Evolutionary conservation across 306 rosid species (phyloP).

Genomic region (Fragaria nilgerrensis): DNA sequence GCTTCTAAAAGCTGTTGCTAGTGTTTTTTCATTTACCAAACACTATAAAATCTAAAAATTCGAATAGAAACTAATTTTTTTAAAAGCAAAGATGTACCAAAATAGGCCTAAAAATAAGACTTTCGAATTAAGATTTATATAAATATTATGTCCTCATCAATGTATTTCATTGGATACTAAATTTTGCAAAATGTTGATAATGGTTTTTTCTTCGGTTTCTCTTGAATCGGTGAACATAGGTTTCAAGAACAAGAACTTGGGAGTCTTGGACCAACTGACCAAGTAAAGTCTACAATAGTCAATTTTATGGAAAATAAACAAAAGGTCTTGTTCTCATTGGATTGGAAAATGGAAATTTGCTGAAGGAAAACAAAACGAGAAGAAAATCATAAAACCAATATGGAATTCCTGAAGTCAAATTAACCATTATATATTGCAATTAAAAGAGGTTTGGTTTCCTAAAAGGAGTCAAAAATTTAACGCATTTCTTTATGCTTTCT

Average conservation of each 20-base stretch:
- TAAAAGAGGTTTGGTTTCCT: constrained; percentile 41
- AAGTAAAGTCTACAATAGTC: background rate
- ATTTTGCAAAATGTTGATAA: constrained; percentile 1
- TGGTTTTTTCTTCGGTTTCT: background rate
- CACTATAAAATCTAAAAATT: no score
- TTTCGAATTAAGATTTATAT: no score
- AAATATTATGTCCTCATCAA: background rate
- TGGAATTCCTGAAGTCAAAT: constrained; percentile 26
- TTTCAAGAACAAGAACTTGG: background rate
- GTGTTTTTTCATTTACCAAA: no score
- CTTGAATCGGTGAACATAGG: background rate
- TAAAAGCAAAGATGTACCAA: no score
- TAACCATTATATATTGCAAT: constrained; percentile 26
- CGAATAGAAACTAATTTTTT: no score
- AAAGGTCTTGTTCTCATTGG: background rate
- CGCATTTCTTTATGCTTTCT: constrained; percentile 38
- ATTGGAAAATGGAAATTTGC: background rate
- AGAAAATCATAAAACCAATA: background rate
- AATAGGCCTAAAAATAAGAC: no score
- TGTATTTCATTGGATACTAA: background rate
- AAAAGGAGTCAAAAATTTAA: constrained; percentile 46
- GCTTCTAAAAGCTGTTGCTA: no score
- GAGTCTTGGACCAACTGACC: background rate
- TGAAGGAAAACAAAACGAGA: background rate
- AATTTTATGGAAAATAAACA: background rate